Conservation (phyloP, 169 alveolate species). For the Eimeria necatrix region DNA sequence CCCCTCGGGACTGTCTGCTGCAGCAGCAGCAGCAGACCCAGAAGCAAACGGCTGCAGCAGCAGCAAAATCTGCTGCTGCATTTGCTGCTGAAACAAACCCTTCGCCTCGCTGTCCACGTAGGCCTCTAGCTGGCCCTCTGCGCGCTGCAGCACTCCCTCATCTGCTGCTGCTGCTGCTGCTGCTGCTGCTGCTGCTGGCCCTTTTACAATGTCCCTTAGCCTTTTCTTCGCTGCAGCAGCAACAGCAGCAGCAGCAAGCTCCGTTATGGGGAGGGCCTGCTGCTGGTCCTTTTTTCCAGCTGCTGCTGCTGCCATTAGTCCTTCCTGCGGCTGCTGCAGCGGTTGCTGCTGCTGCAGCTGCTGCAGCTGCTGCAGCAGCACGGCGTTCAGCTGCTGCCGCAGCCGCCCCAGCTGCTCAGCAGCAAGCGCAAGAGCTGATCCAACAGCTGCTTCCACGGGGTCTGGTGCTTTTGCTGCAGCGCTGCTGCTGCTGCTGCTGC, state of each 20-base stretch:
- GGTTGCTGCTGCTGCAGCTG: background rate
- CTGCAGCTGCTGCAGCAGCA: constrained; percentile 55
- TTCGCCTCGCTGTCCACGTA: constrained; percentile 14
- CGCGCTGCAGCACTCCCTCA: background rate
- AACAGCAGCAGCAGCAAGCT: constrained; percentile 40
- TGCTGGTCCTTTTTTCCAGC: background rate
- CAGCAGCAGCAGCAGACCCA: background rate
- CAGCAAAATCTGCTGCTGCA: constrained; percentile 19
- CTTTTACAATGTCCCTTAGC: background rate
- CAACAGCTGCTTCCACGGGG: background rate
- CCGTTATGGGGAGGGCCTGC: constrained; percentile 30
- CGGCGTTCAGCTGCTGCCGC: background rate
- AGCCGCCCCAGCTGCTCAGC: constrained; percentile 23
- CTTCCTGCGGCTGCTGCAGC: background rate
- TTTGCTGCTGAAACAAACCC: constrained; percentile 54
- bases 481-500: constrained; percentile 50
- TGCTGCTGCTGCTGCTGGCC: constrained; percentile 29
- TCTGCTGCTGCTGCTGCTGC: background rate
- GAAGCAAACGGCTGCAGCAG: background rate
- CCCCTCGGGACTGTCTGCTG: background rate
- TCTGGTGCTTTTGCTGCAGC: background rate
- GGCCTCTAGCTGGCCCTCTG: constrained; percentile 4
- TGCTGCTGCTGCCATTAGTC: background rate
- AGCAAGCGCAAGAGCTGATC: background rate
- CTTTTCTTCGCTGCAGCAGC: constrained; percentile 50